Conservation (phyloP, 345 rosid species). For the Lepidium aucheri region DNA sequence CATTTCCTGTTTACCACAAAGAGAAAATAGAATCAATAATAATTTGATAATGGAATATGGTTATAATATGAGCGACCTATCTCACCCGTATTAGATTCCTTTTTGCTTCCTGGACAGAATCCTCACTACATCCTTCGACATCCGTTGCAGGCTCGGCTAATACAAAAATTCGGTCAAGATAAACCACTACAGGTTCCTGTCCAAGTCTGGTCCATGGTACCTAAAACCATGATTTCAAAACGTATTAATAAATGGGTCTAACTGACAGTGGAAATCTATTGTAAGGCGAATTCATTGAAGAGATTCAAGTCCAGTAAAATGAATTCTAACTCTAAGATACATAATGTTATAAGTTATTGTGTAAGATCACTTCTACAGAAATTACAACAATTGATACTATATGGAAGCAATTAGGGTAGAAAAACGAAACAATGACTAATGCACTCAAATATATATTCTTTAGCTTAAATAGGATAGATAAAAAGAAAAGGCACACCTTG, state of each 20-base stretch:
- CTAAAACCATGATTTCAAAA: conserved; percentile 33
- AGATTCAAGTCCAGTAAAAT: not conserved
- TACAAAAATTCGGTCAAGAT: conserved; percentile 77
- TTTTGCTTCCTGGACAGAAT: conserved; percentile 86
- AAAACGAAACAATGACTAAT: not conserved
- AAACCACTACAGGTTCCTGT: conserved; percentile 91
- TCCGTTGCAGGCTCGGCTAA: conserved; percentile 83
- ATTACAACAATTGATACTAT: not conserved
- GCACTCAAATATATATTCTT: not conserved
- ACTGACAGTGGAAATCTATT: not conserved
- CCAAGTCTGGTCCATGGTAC: conserved; percentile 99
- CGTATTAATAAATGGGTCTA: conserved; percentile 1
- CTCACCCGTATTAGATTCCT: conserved; percentile 78
- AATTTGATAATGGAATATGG: conserved; percentile 11
- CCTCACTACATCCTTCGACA: conserved; percentile 74
- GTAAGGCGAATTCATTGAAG: not conserved
- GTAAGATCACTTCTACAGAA: not conserved
- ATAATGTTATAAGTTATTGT: not conserved
- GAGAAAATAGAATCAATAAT: conserved; percentile 9
- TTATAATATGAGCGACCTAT: conserved; percentile 14
- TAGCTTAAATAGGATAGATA: not conserved
- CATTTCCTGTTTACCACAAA: conserved; percentile 56
- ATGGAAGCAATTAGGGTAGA: not conserved
- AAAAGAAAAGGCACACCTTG: conserved; percentile 53
- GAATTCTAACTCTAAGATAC: not conserved